These are phyloP conservation scores for Fusarium sp. DNA, from an alignment of 2,329 filamentous ascomycete genomes.

Conservation along the genomic window DNA sequence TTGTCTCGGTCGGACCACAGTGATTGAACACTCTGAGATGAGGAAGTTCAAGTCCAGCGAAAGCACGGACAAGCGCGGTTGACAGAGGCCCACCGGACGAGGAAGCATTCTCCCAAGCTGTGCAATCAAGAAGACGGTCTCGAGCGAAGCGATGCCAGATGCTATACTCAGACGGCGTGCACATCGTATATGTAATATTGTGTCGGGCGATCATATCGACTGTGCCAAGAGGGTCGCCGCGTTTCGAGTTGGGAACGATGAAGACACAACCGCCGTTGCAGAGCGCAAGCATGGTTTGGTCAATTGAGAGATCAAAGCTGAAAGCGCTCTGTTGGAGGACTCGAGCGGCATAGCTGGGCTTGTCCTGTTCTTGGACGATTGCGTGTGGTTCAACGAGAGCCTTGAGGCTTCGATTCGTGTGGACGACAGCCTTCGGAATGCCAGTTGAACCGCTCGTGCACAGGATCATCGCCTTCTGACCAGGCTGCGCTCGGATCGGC, in stretches of 20 bases:
- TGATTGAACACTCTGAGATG: background rate
- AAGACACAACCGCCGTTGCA: slow-evolving; percentile 5
- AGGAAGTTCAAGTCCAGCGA: background rate
- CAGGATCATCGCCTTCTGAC: background rate
- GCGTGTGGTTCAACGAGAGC: background rate
- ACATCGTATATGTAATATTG: background rate
- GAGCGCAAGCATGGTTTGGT: slow-evolving; percentile 7
- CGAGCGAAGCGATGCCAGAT: slow-evolving; percentile 6
- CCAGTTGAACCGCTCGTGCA: slow-evolving; percentile 22
- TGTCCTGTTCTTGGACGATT: background rate
- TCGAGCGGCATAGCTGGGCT: background rate
- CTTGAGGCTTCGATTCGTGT: background rate
- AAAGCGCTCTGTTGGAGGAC: slow-evolving; percentile 23
- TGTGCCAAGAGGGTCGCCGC: background rate
- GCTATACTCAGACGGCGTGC: slow-evolving; percentile 14
- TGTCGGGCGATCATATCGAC: slow-evolving; percentile 6
- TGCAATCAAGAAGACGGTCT: background rate
- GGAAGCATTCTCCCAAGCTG: background rate
- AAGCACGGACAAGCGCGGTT: background rate
- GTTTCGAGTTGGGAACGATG: background rate
- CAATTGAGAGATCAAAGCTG: slow-evolving; percentile 20
- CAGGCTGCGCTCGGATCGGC: background rate
- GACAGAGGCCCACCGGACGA: background rate
- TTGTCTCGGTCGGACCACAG: background rate
- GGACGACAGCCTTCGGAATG: slow-evolving; percentile 1